Percentiles rank a stretch among this genome's conserved stretches.
Conservation (phyloP, 768 basidiomycete genomes). For the Trametes villosa region DNA sequence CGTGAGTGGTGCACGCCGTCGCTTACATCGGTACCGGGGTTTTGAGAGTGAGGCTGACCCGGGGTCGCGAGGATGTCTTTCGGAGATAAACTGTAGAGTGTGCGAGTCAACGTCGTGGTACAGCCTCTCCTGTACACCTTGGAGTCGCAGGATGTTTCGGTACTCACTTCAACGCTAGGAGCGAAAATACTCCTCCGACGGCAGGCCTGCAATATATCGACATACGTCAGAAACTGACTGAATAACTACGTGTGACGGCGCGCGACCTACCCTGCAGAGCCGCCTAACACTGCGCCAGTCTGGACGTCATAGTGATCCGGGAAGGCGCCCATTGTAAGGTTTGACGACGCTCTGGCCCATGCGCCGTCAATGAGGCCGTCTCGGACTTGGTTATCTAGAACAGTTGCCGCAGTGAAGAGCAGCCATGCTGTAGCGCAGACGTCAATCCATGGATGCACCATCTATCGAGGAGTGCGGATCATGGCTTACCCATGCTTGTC, state of each 20-base stretch:
- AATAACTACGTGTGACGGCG: no score
- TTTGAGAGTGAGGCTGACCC: no score
- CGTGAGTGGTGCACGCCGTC: not conserved
- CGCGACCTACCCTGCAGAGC: slow-evolving; percentile 11
- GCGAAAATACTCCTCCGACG: slow-evolving; percentile 18
- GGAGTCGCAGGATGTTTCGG: not conserved
- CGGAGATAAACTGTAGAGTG: not conserved
- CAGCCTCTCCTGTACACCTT: no score
- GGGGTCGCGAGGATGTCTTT: slow-evolving; percentile 3
- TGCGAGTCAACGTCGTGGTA: not conserved
- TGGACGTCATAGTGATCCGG: slow-evolving; percentile 5
- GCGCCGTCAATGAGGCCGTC: slow-evolving; percentile 12
- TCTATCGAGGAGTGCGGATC: no score
- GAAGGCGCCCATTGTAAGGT: slow-evolving; percentile 10
- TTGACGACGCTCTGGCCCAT: slow-evolving; percentile 6
- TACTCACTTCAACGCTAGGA: slow-evolving; percentile 19
- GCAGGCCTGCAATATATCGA: slow-evolving; percentile 7
- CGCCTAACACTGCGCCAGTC: not conserved
- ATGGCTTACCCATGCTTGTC: slow-evolving; percentile 6
- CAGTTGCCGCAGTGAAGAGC: slow-evolving; percentile 20
- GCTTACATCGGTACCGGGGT: no score
- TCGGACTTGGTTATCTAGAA: slow-evolving; percentile 18
- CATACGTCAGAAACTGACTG: no score
- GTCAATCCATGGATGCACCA: no score
- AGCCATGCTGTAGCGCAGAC: slow-evolving; percentile 23